Evolutionary conservation across 129 eudicot genomes (phyloP), one percentile per base, ranked within the genome.

Genomic region (Silybum marianum): DNA sequence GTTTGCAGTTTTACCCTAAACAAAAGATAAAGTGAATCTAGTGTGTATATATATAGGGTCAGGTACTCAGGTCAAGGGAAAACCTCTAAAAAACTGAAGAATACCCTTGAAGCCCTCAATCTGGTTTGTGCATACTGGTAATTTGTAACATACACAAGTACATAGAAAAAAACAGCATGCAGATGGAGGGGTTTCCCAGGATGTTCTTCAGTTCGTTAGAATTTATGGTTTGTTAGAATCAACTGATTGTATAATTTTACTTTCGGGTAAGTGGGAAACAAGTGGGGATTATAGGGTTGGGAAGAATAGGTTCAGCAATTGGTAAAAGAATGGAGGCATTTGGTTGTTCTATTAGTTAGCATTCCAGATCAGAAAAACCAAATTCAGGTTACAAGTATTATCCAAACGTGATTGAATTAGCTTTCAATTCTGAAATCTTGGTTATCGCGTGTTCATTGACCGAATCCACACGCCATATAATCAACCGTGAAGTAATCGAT

Each of bases 251-350:
- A 21, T 10, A 13, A 19, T 62, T 51, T 79, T 11, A 36, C 23
- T 74, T 76, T 77, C 97, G 92, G 99, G 89, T 92, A 42, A 91
- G 88, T 75, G 97, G 97, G 23, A 95, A 95, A 85, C 22, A 86
- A 14, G 93, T 95, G 19, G 99, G 97, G 32, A 91, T 95, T 10
- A 72, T 95, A 26, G 99, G 99, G 16, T 68, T 95, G 74, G 97
- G 99, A 77, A 86, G 97, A 84, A 95, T 95, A 39, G 99, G 99
- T 6, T 78, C 85, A 25, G 97, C 97, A 21, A 75, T 95, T 65
- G 97, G 97, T 0, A 85, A 88, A 74, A 76, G 97, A 85, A 86
- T 90, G 12, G 82, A 90, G 80, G 93, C 90, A 69, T 93, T 96
- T 75, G 88, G 85, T 38, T 91, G 92, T 72, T 81, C 88, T 2